phyloP scores from a whole-genome alignment of 345 rosid genomes.

The Eucalyptus paniculata region DNA sequence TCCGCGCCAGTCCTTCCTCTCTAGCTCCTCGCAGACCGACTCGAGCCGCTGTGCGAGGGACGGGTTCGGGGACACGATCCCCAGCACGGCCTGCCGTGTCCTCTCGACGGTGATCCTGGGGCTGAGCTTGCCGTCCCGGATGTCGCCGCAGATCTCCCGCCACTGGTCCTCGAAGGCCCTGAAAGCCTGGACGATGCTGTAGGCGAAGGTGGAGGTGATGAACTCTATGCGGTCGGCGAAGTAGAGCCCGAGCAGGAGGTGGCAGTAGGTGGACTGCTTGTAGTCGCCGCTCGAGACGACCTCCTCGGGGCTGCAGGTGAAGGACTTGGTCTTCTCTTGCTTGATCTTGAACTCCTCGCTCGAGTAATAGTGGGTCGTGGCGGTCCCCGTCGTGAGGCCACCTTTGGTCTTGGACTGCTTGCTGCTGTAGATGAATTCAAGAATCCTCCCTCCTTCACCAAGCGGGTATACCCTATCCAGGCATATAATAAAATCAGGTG shows the following conservation, averaged over 20 bases:
- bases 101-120: slow-evolving; percentile 34
- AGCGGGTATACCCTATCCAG: slow-evolving; percentile 48
- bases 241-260: slow-evolving; percentile 77
- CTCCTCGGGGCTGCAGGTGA: slow-evolving; percentile 79
- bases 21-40: slow-evolving; percentile 29
- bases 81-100: slow-evolving; percentile 53
- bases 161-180: slow-evolving; percentile 57
- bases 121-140: slow-evolving; percentile 41
- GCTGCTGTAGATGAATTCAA: slow-evolving; percentile 87
- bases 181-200: slow-evolving; percentile 77
- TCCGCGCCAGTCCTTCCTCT: slow-evolving; percentile 37
- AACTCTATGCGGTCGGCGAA: slow-evolving; percentile 50
- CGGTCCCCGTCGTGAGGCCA: slow-evolving; percentile 69
- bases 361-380: slow-evolving; percentile 80
- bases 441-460: slow-evolving; percentile 70
- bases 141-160: slow-evolving; percentile 62
- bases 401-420: slow-evolving; percentile 67
- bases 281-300: slow-evolving; percentile 76
- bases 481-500: background rate
- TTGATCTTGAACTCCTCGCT: slow-evolving; percentile 83
- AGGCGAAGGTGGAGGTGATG: slow-evolving; percentile 78
- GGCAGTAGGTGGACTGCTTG: slow-evolving; percentile 77
- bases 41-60: slow-evolving; percentile 36
- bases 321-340: slow-evolving; percentile 58
- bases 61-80: slow-evolving; percentile 43